Base-by-base conservation (phyloP, 192 early-diverging fungal genomes). In the Coemansia sp. region DNA sequence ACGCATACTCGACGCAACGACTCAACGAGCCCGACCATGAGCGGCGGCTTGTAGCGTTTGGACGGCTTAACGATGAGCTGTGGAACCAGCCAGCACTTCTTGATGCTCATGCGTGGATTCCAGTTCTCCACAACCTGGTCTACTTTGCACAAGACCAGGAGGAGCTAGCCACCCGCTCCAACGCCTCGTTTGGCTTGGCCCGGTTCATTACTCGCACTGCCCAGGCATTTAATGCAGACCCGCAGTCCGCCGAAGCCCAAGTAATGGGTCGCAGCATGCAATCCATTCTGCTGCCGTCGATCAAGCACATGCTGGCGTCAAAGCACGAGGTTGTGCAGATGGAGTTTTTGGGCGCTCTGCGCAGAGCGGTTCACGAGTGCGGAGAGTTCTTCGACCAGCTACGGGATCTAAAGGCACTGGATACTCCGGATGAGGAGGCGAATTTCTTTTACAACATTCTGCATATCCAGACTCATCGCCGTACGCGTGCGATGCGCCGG, bases 361-460 rank as follows among this genome's bases (percentile, higher is more conserved):
- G 71, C 51, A 61, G 34, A 59, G 68, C 68, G 2, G 65, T 82
- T 6, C 56, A 51, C 38, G 72, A 74, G 59, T 78, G 74, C 50
- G 74, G 63, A 9, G 22, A 53, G 25, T 49, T 62, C 47, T 70
- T 77, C 54, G 65, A 60, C 37, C 75, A 82, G 66, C 59, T 82
- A 57, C 57, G 60, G 25, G 80, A 82, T 6, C 64, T 74, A n/a
- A 31, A 34, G 12, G 59, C 56, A 17, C 71, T 82, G 62, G 79
- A 76, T n/a, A 60, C n/a, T n/a, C 21, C n/a, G 4, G 74, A 80
- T 12, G 68, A 78, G 44, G 68, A 99, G 65, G 87, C 91, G 5
- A 95, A 89, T 59, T 95, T 99, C 79, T 99, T 98, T 71, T 88
- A 85, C 74, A 99, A 99, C 68, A 86, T 98, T 57, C 85, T 93